Percentiles rank a stretch among this genome's conserved stretches.
Conservation (phyloP, 2,329 filamentous ascomycete genomes). For the Trichoderma sp. region DNA sequence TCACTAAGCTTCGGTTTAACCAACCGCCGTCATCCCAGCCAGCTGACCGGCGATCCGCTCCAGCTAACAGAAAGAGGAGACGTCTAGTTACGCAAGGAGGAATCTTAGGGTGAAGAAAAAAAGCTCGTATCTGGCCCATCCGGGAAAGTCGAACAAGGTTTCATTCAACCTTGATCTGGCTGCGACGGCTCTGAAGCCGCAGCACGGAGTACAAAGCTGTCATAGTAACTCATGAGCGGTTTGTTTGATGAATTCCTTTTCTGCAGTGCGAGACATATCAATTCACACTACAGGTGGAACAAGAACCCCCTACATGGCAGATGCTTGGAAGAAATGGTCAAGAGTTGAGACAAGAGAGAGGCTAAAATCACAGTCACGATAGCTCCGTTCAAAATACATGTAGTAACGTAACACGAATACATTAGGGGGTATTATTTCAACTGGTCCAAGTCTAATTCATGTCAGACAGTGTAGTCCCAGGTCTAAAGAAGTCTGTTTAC, state of each 20-base stretch:
- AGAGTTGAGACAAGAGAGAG: not conserved
- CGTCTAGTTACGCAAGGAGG: not conserved
- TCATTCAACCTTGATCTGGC: constrained; percentile 1
- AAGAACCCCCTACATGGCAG: not conserved
- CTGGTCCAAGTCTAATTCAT: not conserved
- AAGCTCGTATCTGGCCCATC: constrained; percentile 1
- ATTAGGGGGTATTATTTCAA: not conserved
- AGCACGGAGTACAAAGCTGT: not conserved
- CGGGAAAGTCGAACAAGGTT: not conserved
- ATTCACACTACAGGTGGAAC: constrained; percentile 4
- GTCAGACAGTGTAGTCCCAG: not conserved
- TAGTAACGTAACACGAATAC: not conserved
- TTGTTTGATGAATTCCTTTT: not conserved
- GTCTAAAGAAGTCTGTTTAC: not conserved
- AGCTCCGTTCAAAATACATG: not conserved
- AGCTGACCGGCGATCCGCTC: constrained; percentile 15
- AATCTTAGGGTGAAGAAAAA: not conserved
- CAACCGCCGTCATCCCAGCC: not conserved
- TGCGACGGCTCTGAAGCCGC: not conserved
- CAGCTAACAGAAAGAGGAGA: constrained; percentile 2
- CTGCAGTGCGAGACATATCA: not conserved
- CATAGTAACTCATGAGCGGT: not conserved
- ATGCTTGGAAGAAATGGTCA: not conserved
- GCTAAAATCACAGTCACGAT: constrained; percentile 4
- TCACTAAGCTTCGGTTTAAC: not conserved